Evolutionary conservation across 108 stramenopile species (phyloP), one percentile per base, ranked within the genome.

Genomic region (Bacterosira constricta): DNA sequence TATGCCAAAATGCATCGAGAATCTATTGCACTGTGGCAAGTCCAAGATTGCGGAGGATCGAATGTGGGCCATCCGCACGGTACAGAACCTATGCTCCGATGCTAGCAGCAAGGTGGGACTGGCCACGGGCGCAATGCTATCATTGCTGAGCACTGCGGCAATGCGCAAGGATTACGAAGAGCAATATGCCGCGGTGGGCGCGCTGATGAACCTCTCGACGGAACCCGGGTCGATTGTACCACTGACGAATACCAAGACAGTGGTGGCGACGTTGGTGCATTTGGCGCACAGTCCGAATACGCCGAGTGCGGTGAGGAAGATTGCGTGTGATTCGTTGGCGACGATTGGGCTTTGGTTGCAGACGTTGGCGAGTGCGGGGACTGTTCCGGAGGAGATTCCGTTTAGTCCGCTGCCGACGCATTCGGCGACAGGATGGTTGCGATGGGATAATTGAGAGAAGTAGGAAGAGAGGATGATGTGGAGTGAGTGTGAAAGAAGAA

Each of bases 291-390:
- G 86, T 66, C 75, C 83, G 1, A 66, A 84, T 8, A 82, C 87
- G 15, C 29, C 67, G 21, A 64, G 77, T 3, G 79, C 87, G 13
- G 75, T 91, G 17, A 69, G 90, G 9, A 55, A 75, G 7, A 71
- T 90, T 51, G 89, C 90, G 1, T 91, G 93, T 38, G 88, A 91
- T 64, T 83, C 89, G 8, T 69, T 94, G 35, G 88, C 90, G 13
- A 91, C 87, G 1, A 79, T 91, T 42, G 87, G 87, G 12, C 67
- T 94, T 56, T 94, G 93, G 93, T 80, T 94, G 20, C 90, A 94
- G 62, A 94, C 85, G 9, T 57, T 91, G 60, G 89, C 93, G 2
- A 86, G 86, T 10, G 80, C 85, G 5, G 90, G 90, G 17, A 81
- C 83, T 10, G 85, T 91, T 5, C 93, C 93, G 11, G 64, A 82